Evolutionary conservation across 345 rosid genomes (phyloP).

Genomic region (Draba incana): DNA sequence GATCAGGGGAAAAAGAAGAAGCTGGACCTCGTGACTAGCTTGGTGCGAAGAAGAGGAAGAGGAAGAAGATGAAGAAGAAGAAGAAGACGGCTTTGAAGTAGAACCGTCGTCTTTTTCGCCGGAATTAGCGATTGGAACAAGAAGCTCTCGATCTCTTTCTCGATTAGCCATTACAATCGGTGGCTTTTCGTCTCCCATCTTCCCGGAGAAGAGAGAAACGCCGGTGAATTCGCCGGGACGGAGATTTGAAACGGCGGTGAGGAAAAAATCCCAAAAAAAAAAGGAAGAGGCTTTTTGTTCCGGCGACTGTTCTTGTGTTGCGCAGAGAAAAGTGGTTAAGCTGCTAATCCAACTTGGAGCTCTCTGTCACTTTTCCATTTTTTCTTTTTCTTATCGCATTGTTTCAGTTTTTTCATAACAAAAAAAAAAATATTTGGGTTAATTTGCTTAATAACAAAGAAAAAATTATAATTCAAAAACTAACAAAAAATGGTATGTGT

Average conservation of each 20-base stretch:
- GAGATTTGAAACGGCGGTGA: slow-evolving; percentile 26
- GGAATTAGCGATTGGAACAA: slow-evolving; percentile 73
- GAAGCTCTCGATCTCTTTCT: slow-evolving; percentile 89
- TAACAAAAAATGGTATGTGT: no score
- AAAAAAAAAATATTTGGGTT: no score
- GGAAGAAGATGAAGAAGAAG: slow-evolving; percentile 64
- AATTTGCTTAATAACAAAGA: no score
- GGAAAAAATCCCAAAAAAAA: slow-evolving; percentile 7
- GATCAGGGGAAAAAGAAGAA: slow-evolving; percentile 10
- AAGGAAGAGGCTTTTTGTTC: slow-evolving; percentile 30
- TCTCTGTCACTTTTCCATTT: slow-evolving; percentile 14
- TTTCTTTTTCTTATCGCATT: not conserved
- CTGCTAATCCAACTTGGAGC: slow-evolving; percentile 18
- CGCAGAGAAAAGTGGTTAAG: slow-evolving; percentile 10
- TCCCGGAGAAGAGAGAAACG: slow-evolving; percentile 14
- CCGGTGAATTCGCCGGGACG: slow-evolving; percentile 1
- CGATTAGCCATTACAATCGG: slow-evolving; percentile 60
- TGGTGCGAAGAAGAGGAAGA: slow-evolving; percentile 70
- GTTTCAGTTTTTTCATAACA: not conserved
- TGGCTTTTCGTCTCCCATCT: slow-evolving; percentile 89
- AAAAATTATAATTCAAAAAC: no score
- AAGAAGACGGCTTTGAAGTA: slow-evolving; percentile 60
- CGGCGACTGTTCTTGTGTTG: slow-evolving; percentile 30
- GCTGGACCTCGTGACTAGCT: slow-evolving; percentile 73
- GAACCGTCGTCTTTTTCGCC: slow-evolving; percentile 42